Conservation (phyloP, 257 asterid genomes). For the Primulina tabacum region DNA sequence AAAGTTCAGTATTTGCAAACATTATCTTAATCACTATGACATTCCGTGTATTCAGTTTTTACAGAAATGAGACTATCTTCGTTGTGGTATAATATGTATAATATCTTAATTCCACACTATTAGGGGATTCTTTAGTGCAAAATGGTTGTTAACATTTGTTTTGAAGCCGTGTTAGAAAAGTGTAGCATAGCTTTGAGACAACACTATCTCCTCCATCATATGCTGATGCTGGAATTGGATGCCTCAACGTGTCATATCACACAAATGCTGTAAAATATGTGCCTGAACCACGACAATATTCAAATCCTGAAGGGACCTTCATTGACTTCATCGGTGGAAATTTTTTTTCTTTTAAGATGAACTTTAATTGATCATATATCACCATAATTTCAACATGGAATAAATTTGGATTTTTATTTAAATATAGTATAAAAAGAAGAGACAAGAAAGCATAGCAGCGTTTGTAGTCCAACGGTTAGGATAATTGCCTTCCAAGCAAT, state of each 20-base stretch:
- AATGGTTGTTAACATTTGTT: neutral
- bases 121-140: neutral
- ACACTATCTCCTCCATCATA: neutral
- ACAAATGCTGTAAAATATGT: neutral
- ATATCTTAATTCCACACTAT: too few species aligned
- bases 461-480: constrained; percentile 97
- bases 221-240: neutral
- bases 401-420: too few species aligned
- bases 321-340: too few species aligned
- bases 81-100: too few species aligned
- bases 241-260: neutral
- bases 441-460: too few species aligned
- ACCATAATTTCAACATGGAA: too few species aligned
- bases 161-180: neutral
- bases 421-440: too few species aligned
- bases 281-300: neutral
- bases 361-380: neutral
- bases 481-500: constrained; percentile 99
- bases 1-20: too few species aligned
- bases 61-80: too few species aligned
- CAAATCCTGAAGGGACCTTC: neutral
- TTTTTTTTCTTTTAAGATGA: too few species aligned
- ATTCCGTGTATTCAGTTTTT: too few species aligned
- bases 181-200: neutral
- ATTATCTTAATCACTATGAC: too few species aligned